These are phyloP conservation scores for Fraxinus excelsior DNA, from an alignment of 257 asterid species.

Conservation along the genomic window DNA sequence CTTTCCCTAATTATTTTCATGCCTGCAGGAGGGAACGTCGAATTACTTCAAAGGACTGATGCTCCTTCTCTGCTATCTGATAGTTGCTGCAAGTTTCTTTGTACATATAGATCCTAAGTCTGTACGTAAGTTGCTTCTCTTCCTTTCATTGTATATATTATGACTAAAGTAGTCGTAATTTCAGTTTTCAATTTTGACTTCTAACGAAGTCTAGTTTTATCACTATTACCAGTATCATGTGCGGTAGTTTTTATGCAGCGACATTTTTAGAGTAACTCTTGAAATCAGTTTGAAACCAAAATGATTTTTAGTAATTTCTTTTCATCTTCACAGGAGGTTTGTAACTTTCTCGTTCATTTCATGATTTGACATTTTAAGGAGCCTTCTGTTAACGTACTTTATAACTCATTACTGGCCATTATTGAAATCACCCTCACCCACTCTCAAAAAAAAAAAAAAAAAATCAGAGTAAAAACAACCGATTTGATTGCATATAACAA, in stretches of 20 bases:
- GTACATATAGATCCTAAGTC: constrained; percentile 77
- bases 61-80: constrained; percentile 83
- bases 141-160: not conserved
- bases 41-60: constrained; percentile 87
- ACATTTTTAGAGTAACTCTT: not conserved
- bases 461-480: too few species aligned
- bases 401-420: not conserved
- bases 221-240: not conserved
- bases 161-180: not conserved
- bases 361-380: not conserved
- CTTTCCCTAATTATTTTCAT: not conserved
- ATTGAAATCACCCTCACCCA: not conserved
- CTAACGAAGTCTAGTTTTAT: not conserved
- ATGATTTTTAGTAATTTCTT: not conserved
- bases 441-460: not conserved
- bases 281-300: not conserved
- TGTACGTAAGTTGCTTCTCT: constrained; percentile 45
- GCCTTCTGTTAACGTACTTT: not conserved
- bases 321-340: not conserved
- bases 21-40: constrained; percentile 85
- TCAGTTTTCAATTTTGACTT: not conserved
- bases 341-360: not conserved
- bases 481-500: too few species aligned
- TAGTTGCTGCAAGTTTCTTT: constrained; percentile 90
- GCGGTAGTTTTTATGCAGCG: not conserved